A percentile compares a stretch with the other conserved stretches of the same genome.
These are phyloP conservation scores for Trypanosoma rangeli DNA, from an alignment of 208 protist genomes.

Conservation along the genomic window DNA sequence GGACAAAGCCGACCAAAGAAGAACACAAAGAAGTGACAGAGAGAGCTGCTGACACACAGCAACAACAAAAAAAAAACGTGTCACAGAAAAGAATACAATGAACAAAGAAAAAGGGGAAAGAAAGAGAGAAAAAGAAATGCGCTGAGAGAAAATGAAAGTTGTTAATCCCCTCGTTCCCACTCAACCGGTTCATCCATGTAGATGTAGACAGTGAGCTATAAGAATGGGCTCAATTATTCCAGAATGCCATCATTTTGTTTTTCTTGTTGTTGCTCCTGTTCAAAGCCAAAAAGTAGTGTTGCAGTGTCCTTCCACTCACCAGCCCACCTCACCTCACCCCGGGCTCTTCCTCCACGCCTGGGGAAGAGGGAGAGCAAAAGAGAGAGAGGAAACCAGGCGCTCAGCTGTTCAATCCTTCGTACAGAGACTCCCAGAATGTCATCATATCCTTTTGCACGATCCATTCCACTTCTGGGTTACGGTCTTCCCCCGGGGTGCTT, in stretches of 20 bases:
- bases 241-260: too few relatives aligned
- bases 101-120: conserved; percentile 20
- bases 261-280: too few relatives aligned
- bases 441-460: conserved; percentile 21
- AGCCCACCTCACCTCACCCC: too few relatives aligned
- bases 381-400: not conserved
- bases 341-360: too few relatives aligned
- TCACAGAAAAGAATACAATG: not conserved
- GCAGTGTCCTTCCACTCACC: too few relatives aligned
- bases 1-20: too few relatives aligned
- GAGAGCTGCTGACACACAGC: too few relatives aligned
- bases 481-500: not conserved
- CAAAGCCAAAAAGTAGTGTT: too few relatives aligned
- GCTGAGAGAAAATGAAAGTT: too few relatives aligned
- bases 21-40: not conserved
- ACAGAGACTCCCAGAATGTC: conserved; percentile 19
- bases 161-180: not conserved
- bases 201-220: too few relatives aligned
- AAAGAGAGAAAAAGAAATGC: conserved; percentile 11
- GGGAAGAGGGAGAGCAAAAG: conserved; percentile 16
- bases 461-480: conserved; percentile 16
- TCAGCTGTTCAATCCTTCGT: conserved; percentile 1
- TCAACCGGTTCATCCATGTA: not conserved
- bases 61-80: not conserved
- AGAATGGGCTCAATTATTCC: too few relatives aligned